A percentile compares a stretch with the other conserved stretches of the same genome.
Evolutionary conservation across 129 eudicot genomes (phyloP).

Genomic region (Daucus carota): DH1_v3.0 NC_030389.2:40651001-40651500

Average conservation of each 20-base stretch:
- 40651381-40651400: background rate
- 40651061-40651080: no score
- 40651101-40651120: no score
- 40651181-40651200: background rate
- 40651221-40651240: conserved; percentile 97
- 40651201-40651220: conserved; percentile 98
- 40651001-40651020: no score
- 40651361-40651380: background rate
- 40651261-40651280: conserved; percentile 93
- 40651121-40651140: no score
- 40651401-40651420: background rate
- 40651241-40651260: conserved; percentile 97
- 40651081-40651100: no score
- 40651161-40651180: no score
- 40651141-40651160: no score
- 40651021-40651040: no score
- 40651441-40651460: no score
- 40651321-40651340: conserved; percentile 95
- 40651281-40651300: conserved; percentile 82
- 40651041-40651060: no score
- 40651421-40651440: background rate
- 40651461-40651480: no score
- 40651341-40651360: background rate
- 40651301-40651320: conserved; percentile 48
- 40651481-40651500: no score